Percentiles rank a stretch among this genome's conserved stretches.
Conservation (phyloP, 257 asterid species). For the Jacaranda mimosifolia region DNA sequence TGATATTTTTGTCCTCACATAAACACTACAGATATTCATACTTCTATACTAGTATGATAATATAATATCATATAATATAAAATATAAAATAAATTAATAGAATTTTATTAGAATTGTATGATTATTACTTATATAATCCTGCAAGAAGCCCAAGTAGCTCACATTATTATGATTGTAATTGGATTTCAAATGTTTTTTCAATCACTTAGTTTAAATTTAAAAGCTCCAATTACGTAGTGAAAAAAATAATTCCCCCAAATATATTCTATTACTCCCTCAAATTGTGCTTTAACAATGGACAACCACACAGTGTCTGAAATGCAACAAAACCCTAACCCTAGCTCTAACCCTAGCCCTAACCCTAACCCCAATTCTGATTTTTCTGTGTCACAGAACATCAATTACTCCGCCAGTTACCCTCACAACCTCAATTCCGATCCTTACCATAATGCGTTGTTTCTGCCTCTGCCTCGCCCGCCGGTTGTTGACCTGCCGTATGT, state of each 20-base stretch:
- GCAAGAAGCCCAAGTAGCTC: slow-evolving; percentile 1
- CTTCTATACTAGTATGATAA: too few relatives aligned
- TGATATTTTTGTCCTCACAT: too few relatives aligned
- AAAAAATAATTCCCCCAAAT: background rate
- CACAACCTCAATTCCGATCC: slow-evolving; percentile 21
- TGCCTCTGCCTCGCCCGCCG: slow-evolving; percentile 44
- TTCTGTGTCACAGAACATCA: slow-evolving; percentile 10
- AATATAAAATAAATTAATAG: too few relatives aligned
- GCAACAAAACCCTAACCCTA: slow-evolving; percentile 43
- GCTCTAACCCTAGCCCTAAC: slow-evolving; percentile 48
- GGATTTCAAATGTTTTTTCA: background rate
- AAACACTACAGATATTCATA: too few relatives aligned
- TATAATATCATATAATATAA: too few relatives aligned
- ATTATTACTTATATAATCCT: background rate
- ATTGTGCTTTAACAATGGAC: slow-evolving; percentile 38
- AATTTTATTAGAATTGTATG: too few relatives aligned
- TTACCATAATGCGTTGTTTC: slow-evolving; percentile 30
- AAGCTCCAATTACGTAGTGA: too few relatives aligned
- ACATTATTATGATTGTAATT: background rate
- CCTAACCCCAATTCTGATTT: slow-evolving; percentile 38
- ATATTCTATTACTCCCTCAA: too few relatives aligned
- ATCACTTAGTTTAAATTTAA: background rate
- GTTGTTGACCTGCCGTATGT: slow-evolving; percentile 49
- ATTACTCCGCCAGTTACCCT: slow-evolving; percentile 23
- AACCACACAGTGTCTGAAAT: slow-evolving; percentile 18